Evolutionary conservation across 345 rosid species (phyloP).

Genomic region (Linum usitatissimum): DNA sequence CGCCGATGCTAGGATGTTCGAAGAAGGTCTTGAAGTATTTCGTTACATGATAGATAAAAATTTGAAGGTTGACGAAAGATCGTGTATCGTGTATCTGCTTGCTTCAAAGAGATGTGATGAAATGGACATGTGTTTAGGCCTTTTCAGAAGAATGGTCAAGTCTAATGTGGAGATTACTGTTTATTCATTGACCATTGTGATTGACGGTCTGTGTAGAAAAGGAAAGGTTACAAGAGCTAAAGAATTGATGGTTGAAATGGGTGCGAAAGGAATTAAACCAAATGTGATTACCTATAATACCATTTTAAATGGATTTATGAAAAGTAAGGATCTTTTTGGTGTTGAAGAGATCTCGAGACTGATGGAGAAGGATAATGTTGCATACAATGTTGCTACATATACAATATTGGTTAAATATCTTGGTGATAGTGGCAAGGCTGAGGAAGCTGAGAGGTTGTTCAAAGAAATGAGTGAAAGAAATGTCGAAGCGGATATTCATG

Average conservation of each 20-base stretch:
- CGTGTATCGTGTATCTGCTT: constrained; percentile 60
- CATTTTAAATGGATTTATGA: constrained; percentile 45
- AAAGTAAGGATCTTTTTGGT: constrained; percentile 35
- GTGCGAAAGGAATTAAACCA: constrained; percentile 41
- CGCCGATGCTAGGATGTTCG: constrained; percentile 48
- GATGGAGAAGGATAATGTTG: constrained; percentile 50
- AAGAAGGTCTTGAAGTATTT: constrained; percentile 44
- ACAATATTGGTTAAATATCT: constrained; percentile 43
- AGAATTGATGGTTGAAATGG: constrained; percentile 39
- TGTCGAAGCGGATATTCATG: constrained; percentile 38
- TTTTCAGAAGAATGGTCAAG: constrained; percentile 50
- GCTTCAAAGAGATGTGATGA: constrained; percentile 46
- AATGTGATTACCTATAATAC: constrained; percentile 65
- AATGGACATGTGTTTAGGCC: constrained; percentile 35
- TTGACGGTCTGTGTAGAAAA: constrained; percentile 52
- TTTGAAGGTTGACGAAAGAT: constrained; percentile 49
- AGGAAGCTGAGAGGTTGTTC: constrained; percentile 53
- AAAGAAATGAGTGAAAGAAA: constrained; percentile 64
- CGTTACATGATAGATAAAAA: constrained; percentile 42
- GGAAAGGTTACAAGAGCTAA: constrained; percentile 44
- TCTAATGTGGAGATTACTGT: constrained; percentile 39
- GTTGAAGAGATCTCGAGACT: constrained; percentile 39
- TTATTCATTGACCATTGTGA: constrained; percentile 56
- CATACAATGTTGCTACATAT: constrained; percentile 47
- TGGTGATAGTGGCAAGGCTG: constrained; percentile 27